phyloP scores from a whole-genome alignment of 192 early-diverging fungal genomes.

The Gigaspora rosea region DNA sequence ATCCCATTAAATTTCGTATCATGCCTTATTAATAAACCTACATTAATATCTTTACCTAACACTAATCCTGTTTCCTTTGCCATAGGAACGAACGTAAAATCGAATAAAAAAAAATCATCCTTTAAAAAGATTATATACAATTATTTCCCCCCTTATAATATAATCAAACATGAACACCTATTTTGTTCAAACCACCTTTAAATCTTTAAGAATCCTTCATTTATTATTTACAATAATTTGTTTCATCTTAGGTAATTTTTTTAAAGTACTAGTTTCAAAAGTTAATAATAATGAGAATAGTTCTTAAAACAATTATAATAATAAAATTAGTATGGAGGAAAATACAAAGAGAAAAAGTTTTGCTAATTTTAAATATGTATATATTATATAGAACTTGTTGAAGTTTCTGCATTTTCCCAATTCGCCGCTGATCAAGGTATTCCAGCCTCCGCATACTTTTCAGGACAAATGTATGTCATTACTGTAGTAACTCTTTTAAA shows the following conservation, averaged over 20 bases:
- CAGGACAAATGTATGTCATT: neutral
- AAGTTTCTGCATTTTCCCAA: neutral
- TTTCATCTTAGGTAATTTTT: neutral
- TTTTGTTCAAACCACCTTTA: neutral
- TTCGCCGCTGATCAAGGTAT: neutral
- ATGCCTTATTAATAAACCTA: no score
- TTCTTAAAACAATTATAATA: no score
- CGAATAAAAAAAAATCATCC: no score
- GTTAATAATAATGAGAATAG: no score
- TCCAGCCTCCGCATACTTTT: neutral
- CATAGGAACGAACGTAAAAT: no score
- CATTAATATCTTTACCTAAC: no score
- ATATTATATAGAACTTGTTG: constrained; percentile 3
- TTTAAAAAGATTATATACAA: no score
- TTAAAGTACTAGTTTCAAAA: no score
- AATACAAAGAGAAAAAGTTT: neutral
- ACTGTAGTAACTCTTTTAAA: neutral
- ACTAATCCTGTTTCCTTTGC: no score
- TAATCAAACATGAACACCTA: neutral
- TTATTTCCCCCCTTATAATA: no score
- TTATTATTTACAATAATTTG: neutral
- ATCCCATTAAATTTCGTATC: no score
- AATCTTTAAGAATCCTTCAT: neutral
- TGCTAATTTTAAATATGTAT: neutral
- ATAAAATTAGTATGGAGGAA: neutral